phyloP scores from a whole-genome alignment of 2,329 filamentous ascomycete genomes.

The Calonectria honghensis region DNA sequence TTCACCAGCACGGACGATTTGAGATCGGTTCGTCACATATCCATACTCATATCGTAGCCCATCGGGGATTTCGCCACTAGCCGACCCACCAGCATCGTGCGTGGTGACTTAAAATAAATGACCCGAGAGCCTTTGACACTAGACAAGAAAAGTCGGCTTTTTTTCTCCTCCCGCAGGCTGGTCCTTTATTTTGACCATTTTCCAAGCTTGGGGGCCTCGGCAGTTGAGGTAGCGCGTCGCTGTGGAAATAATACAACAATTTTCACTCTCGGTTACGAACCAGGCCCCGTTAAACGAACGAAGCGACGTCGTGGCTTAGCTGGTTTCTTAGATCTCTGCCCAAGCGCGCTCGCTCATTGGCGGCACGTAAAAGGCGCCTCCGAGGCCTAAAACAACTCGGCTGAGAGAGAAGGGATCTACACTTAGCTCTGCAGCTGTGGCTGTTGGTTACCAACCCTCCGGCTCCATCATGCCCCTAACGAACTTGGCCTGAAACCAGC shows the following conservation, averaged over 20 bases:
- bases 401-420: slow-evolving; percentile 48
- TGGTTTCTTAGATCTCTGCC: slow-evolving; percentile 18
- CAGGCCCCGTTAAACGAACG: slow-evolving; percentile 12
- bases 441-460: slow-evolving; percentile 50
- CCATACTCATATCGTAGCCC: slow-evolving; percentile 19
- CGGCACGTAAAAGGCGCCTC: slow-evolving; percentile 19
- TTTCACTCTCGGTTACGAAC: slow-evolving; percentile 21
- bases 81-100: slow-evolving; percentile 28
- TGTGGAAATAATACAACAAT: slow-evolving; percentile 15
- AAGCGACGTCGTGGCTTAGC: slow-evolving; percentile 23
- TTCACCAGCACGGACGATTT: slow-evolving; percentile 2
- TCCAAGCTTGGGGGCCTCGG: not conserved
- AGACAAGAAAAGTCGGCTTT: not conserved
- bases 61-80: slow-evolving; percentile 35
- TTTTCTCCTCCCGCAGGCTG: not conserved
- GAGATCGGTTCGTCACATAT: slow-evolving; percentile 25
- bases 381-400: slow-evolving; percentile 32
- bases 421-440: slow-evolving; percentile 45
- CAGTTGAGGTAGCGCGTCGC: not conserved
- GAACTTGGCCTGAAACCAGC: slow-evolving; percentile 31
- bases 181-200: slow-evolving; percentile 2
- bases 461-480: slow-evolving; percentile 41
- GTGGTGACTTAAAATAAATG: slow-evolving; percentile 27
- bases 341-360: slow-evolving; percentile 25
- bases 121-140: slow-evolving; percentile 2